Evolutionary conservation across 306 rosid genomes (phyloP), one percentile per base, ranked within the genome.

Genomic region (Nissolia schottii): DNA sequence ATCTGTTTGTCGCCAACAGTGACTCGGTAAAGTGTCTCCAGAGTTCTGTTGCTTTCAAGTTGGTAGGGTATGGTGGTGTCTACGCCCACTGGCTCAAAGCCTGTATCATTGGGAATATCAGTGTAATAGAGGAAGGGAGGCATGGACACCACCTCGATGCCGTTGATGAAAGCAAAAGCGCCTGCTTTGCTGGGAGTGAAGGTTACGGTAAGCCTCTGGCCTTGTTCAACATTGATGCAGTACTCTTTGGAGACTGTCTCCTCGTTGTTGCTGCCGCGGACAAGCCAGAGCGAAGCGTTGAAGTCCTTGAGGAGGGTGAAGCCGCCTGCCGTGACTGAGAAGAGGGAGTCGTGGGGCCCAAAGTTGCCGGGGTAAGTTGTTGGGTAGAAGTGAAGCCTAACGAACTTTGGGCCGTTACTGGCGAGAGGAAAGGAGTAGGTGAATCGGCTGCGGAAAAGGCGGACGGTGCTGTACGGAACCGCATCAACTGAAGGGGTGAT

Each of bases 71-170:
- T n/a, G 20, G 0, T 1, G 0, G 0, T 4, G 51, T 0, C 28
- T 2, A 1, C 0, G 4, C 25, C 61, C 6, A 60, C 11, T 0
- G 35, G 12, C 0, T 32, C 7, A 0, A 68, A 13, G 14, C 35
- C 5, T 8, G 7, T 3, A 1, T 41, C 4, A 1, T 1, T 0
- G 5, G 29, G 35, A n/a, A n/a, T n/a, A n/a, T 67, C 0, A 2
- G 23, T 62, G 80, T 56, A 82, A 57, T 84, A 86, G 2, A 89
- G 85, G 22, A 60, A 4, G 3, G 78, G 0, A 1, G 95, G 91
- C 90, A 89, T 87, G 0, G 96, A 87, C 3, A 89, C 69, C 0
- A 87, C 60, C 54, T 89, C 96, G 4, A 89, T 89, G 7, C 83
- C 88, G 10, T 86, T 86, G 28, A 87, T 32, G 22, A 87, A 87